Percentiles rank a stretch among this genome's conserved stretches.
phyloP scores from a whole-genome alignment of 75 land plant species.

The Selaginella moellendorffii region DNA sequence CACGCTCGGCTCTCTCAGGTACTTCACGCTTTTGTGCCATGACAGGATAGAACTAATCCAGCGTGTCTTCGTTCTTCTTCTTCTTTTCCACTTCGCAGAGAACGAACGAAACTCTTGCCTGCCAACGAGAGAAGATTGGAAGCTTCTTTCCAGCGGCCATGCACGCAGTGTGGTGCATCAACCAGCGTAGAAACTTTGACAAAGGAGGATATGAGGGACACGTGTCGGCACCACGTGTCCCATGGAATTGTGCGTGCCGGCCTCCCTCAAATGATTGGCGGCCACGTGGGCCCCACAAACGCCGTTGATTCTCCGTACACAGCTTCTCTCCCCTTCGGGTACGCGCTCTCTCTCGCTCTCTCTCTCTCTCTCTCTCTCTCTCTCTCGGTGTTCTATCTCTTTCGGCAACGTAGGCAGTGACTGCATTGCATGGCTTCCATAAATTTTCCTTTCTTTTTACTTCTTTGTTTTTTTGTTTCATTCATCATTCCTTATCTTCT shows the following conservation, averaged over 20 bases:
- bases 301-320: background rate
- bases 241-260: background rate
- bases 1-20: too few species aligned
- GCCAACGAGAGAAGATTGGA: constrained; percentile 1
- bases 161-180: background rate
- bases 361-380: too few species aligned
- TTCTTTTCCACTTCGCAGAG: too few species aligned
- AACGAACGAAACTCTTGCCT: background rate
- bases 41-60: background rate
- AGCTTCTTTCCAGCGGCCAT: background rate
- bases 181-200: background rate
- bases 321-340: too few species aligned
- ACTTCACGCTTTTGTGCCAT: background rate
- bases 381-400: too few species aligned
- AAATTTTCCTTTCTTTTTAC: too few species aligned
- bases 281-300: too few species aligned
- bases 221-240: background rate
- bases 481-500: too few species aligned
- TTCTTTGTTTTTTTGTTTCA: too few species aligned
- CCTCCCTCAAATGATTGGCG: background rate
- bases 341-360: background rate
- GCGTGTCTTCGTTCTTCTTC: too few species aligned
- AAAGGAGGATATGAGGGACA: background rate
- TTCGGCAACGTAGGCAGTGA: too few species aligned
- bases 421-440: too few species aligned